Evolutionary conservation across 495 filamentous ascomycete genomes (phyloP), one percentile per base, ranked within the genome.

Genomic region (Cercophora sp.): DNA sequence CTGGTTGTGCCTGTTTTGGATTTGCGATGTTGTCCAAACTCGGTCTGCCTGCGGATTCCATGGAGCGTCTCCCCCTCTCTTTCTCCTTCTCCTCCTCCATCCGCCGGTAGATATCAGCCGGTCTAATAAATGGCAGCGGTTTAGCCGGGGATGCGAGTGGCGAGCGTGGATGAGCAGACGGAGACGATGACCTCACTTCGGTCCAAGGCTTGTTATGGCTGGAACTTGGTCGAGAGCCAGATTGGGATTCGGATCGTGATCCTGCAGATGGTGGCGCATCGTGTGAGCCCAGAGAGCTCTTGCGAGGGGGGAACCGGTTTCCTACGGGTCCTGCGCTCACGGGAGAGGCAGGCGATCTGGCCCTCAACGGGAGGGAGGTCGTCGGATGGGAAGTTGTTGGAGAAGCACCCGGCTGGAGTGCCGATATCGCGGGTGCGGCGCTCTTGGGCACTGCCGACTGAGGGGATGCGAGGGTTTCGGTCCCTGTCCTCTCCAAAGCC

Each of bases 101-200:
- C 2, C 86, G 81, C 51, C 76, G 82, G 63, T 93, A 93, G 26
- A 91, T 87, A 55, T 96, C 88, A 18, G 83, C 83, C 9, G 90
- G 88, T 15, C 87, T 77, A 20, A 89, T 75, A 54, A 92, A 83
- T 2, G 85, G 79, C 1, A 79, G 64, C 3, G 79, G 59, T 55
- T 85, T 83, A 16, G 39, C 41, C 11, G 66, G 44, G 27, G 67
- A 55, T 31, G 56, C 48, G 4, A 48, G 4, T 4, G 55, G 54
- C 35, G 56, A 64, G 15, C 31, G 46, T 4, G 56, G 25, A 37
- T 53, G 58, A 16, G 22, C 40, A n/a, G n/a, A n/a, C 0, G 75
- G 72, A 6, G 74, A 72, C n/a, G 63, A 47, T 6, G 71, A 54
- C 53, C 67, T 61, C 23, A 60, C 57, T 8, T 61, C 63, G 26